phyloP scores from a whole-genome alignment of 768 basidiomycete genomes.

The Russula compacta region DNA sequence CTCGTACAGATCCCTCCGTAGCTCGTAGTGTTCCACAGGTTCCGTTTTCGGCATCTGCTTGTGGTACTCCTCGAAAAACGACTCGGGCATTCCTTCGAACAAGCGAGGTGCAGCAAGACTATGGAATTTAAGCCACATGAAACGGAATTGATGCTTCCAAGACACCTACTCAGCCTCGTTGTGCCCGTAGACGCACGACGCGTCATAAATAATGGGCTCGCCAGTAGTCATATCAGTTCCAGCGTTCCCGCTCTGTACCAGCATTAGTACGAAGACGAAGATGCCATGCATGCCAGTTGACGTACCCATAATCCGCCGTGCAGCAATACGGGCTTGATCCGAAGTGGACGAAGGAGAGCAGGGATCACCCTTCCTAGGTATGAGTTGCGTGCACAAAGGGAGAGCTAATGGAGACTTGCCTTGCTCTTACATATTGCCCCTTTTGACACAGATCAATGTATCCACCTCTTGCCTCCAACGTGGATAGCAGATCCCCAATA shows the following conservation, averaged over 20 bases:
- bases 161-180: slow-evolving; percentile 67
- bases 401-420: slow-evolving; percentile 25
- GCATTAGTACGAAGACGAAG: neutral
- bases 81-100: slow-evolving; percentile 62
- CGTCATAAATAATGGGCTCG: slow-evolving; percentile 66
- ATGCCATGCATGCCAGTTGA: slow-evolving; percentile 1
- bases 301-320: slow-evolving; percentile 79
- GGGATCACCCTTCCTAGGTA: slow-evolving; percentile 37
- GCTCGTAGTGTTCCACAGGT: slow-evolving; percentile 54
- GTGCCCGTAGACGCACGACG: slow-evolving; percentile 72
- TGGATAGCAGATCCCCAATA: slow-evolving; percentile 48
- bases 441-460: slow-evolving; percentile 42
- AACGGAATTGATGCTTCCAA: neutral
- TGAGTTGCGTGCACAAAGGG: neutral
- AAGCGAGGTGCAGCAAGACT: slow-evolving; percentile 73
- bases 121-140: neutral
- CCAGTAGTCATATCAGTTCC: slow-evolving; percentile 47
- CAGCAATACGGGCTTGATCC: slow-evolving; percentile 56
- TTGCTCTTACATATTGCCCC: slow-evolving; percentile 40
- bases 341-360: slow-evolving; percentile 48
- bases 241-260: slow-evolving; percentile 57
- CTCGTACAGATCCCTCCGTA: slow-evolving; percentile 63
- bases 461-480: slow-evolving; percentile 33
- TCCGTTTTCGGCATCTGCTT: slow-evolving; percentile 51
- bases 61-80: slow-evolving; percentile 62